These are phyloP conservation scores for Medicago ruthenica DNA, from an alignment of 306 rosid genomes.

Conservation along the genomic window DNA sequence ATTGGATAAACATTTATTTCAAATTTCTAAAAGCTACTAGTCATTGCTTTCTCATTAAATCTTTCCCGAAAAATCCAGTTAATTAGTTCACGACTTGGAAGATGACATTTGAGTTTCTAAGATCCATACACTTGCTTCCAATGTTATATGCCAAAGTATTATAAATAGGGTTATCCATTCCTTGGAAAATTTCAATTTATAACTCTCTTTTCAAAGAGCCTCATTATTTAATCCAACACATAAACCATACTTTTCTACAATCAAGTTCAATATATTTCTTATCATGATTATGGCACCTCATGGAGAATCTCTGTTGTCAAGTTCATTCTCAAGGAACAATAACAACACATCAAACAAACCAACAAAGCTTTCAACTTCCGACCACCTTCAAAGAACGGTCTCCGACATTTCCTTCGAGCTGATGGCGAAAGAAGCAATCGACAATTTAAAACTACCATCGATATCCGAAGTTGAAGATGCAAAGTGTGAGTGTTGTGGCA, in stretches of 20 bases:
- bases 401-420: conserved; percentile 84
- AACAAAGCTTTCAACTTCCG: conserved; percentile 56
- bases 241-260: conserved; percentile 11
- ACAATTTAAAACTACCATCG: conserved; percentile 55
- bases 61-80: conserved; percentile 56
- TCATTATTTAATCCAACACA: neutral
- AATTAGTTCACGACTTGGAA: conserved; percentile 56
- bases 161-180: conserved; percentile 56
- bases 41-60: conserved; percentile 48
- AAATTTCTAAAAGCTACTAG: conserved; percentile 37
- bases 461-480: conserved; percentile 82
- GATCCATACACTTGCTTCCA: conserved; percentile 52
- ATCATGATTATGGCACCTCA: conserved; percentile 69
- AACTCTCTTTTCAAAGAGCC: neutral
- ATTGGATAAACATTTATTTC: too few species aligned
- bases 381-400: conserved; percentile 66
- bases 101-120: conserved; percentile 53
- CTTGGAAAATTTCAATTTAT: conserved; percentile 1
- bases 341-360: conserved; percentile 54
- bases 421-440: conserved; percentile 48
- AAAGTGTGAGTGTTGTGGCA: conserved; percentile 94
- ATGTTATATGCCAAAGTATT: conserved; percentile 29
- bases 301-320: conserved; percentile 61
- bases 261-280: conserved; percentile 19
- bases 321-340: conserved; percentile 42